These are phyloP conservation scores for Westerdykella aurantiaca DNA, from an alignment of 2,329 filamentous ascomycete genomes.

Conservation along the genomic window DNA sequence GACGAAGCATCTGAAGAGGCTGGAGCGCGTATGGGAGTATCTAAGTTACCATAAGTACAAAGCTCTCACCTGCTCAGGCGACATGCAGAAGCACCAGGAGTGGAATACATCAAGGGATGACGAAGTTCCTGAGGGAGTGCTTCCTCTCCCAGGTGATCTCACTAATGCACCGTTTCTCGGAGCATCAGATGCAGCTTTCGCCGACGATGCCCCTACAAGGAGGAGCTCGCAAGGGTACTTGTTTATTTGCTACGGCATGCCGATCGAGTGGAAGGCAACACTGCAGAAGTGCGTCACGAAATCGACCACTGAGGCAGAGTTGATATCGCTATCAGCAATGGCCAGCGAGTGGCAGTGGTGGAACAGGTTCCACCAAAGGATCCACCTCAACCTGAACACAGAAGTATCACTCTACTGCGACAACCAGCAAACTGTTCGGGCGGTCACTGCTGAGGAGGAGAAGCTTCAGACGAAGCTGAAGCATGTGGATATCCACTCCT, in stretches of 20 bases:
- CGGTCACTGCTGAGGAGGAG: slow-evolving; percentile 1
- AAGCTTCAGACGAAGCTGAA: slow-evolving; percentile 8
- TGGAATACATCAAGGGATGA: no score
- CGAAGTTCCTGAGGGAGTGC: no score
- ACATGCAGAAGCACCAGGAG: no score
- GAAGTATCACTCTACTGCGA: slow-evolving; percentile 3
- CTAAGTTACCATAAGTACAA: no score
- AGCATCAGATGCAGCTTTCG: slow-evolving; percentile 12
- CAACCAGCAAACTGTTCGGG: slow-evolving; percentile 8
- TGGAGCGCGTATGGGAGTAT: no score
- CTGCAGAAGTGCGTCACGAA: no score
- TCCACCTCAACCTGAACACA: background rate
- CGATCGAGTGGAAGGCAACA: slow-evolving; percentile 12
- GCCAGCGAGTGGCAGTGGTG: slow-evolving; percentile 5
- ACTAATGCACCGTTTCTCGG: slow-evolving; percentile 7
- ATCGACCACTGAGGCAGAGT: slow-evolving; percentile 12
- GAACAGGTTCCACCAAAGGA: slow-evolving; percentile 3
- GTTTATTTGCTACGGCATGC: slow-evolving; percentile 10
- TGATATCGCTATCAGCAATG: slow-evolving; percentile 5
- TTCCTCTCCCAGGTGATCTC: no score
- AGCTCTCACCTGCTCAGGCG: no score
- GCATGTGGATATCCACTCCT: slow-evolving; percentile 10
- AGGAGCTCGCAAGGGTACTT: slow-evolving; percentile 9
- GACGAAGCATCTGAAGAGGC: no score
- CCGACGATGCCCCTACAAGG: slow-evolving; percentile 5